phyloP scores from a whole-genome alignment of 257 asterid genomes.

The Catharanthus roseus region DNA sequence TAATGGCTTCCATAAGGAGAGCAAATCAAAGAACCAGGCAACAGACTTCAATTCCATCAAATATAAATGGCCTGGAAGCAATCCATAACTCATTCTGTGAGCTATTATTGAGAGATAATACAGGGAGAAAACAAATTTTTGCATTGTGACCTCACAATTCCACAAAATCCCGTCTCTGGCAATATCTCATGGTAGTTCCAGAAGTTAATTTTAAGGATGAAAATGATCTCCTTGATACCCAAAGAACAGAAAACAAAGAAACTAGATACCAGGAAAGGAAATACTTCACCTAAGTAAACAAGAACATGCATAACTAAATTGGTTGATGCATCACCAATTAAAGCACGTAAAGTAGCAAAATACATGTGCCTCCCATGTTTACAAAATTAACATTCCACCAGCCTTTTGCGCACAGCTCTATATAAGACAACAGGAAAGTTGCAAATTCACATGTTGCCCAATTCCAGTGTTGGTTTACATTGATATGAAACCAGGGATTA shows the following conservation, averaged over 20 bases:
- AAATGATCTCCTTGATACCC: not conserved
- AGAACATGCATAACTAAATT: too few species aligned
- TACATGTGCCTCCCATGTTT: too few species aligned
- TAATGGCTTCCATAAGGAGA: not conserved
- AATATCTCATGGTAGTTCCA: not conserved
- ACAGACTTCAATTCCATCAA: not conserved
- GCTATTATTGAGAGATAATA: not conserved
- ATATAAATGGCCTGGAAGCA: not conserved
- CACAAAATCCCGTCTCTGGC: not conserved
- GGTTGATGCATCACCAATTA: not conserved
- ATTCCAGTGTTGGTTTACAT: not conserved
- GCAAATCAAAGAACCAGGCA: not conserved
- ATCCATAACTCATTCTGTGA: not conserved
- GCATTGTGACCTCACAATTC: not conserved
- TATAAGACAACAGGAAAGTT: not conserved
- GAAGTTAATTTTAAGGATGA: not conserved
- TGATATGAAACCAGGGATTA: not conserved
- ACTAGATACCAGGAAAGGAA: not conserved
- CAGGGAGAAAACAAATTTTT: not conserved
- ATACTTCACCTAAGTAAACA: too few species aligned
- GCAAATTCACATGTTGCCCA: not conserved
- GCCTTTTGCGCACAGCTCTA: not conserved
- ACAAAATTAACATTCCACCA: not conserved
- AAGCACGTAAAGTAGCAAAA: not conserved
- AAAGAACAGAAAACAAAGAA: not conserved